Evolutionary conservation across 306 rosid species (phyloP), one percentile per base, ranked within the genome.

Genomic region (Adenanthera pavonina): DNA sequence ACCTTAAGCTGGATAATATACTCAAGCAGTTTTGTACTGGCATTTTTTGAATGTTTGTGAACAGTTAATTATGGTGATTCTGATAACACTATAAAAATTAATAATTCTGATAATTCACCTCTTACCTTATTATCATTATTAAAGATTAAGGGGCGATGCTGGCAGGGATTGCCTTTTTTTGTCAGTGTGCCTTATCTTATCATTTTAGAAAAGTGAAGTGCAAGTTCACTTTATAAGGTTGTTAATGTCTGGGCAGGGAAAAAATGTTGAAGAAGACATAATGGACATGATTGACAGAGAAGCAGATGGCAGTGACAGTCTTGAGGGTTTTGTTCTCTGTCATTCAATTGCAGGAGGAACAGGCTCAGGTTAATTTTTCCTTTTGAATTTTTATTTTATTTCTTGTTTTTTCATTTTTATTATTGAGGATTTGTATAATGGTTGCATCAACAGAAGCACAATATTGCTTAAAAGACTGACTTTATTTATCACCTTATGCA

Each of bases 241-340:
- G 17, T 84, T 57, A 69, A 74, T 86, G 76, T 85, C 38, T 85
- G 76, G 53, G 78, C 92, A 93, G 99, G 99, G 99, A 75, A 89
- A 95, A 85, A 90, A 88, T 81, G 99, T 95, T 72, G 99, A 95
- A 88, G 99, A 95, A 90, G 98, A 94, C 78, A 95, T 95, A 87
- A 95, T 95, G 98, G 99, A 95, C 84, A 95, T 95, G 99, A 95
- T 95, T 81, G 99, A 95, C 74, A 89, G 99, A 90, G 99, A 95
- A 88, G 99, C 98, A 38, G 99, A 95, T 90, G 99, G 99, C 35
- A 93, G 99, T 89, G 99, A 95, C 80, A 95, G 99, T 87, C 99
- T 95, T 68, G 99, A 95, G 88, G 99, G 99, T 80, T 95, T 95
- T 88, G 99, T 95, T 85, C 89, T 95, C 30, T 95, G 99, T 78